Conservation (phyloP, 345 rosid genomes). For the Camelina laxa region DNA sequence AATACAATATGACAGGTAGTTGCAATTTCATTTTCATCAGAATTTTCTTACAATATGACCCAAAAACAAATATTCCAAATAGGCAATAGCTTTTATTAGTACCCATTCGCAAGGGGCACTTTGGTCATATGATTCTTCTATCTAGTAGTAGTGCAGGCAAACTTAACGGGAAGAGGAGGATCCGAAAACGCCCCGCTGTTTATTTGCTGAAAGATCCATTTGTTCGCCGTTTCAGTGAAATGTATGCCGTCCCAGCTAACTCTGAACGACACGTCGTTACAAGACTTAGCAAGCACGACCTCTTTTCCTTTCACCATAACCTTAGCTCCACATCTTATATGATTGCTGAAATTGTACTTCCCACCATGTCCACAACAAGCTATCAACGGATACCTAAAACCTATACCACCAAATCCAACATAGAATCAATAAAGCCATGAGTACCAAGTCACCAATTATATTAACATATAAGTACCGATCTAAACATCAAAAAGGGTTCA, state of each 20-base stretch:
- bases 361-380: conserved; percentile 84
- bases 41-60: conserved; percentile 7
- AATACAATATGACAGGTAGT: not conserved
- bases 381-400: conserved; percentile 54
- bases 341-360: conserved; percentile 61
- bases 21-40: conserved; percentile 33
- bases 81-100: not conserved
- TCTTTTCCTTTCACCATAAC: conserved; percentile 52
- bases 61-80: not conserved
- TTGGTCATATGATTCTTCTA: not conserved
- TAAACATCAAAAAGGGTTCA: not conserved
- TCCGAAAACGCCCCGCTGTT: conserved; percentile 56
- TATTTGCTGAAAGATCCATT: conserved; percentile 55
- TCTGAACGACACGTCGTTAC: conserved; percentile 53
- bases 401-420: conserved; percentile 34
- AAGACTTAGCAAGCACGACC: conserved; percentile 51
- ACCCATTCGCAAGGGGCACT: not conserved
- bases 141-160: conserved; percentile 51
- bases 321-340: conserved; percentile 57
- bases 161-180: conserved; percentile 54
- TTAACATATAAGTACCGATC: too few species aligned
- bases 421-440: conserved; percentile 5
- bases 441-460: too few species aligned
- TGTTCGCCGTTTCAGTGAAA: conserved; percentile 72
- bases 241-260: conserved; percentile 80